These are phyloP conservation scores for Wallacemonas sp. DNA, from an alignment of 208 protist species.

Conservation along the genomic window DNA sequence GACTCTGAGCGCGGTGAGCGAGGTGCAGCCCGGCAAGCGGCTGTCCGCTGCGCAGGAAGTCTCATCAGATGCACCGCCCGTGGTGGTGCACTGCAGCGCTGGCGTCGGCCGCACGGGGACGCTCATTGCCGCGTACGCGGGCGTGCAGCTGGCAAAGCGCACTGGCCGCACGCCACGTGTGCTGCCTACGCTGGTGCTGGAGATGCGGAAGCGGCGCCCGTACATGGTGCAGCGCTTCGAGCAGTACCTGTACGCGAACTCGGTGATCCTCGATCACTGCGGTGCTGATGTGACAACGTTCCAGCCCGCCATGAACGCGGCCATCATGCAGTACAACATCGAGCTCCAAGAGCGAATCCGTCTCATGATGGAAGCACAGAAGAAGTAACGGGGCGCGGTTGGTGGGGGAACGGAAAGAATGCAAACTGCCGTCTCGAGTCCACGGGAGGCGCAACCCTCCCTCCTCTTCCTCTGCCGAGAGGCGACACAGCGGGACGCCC, in stretches of 20 bases:
- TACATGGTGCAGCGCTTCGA: conserved; percentile 86
- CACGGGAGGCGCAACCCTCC: too few species aligned
- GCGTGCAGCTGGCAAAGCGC: conserved; percentile 27
- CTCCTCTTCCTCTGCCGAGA: too few species aligned
- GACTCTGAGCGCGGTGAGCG: neutral
- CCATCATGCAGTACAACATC: conserved; percentile 20
- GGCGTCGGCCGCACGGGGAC: conserved; percentile 85
- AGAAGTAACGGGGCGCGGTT: conserved; percentile 1
- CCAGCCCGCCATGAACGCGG: conserved; percentile 3
- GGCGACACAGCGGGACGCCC: too few species aligned
- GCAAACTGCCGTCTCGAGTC: too few species aligned
- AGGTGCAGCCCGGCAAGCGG: neutral
- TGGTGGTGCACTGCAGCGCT: conserved; percentile 88
- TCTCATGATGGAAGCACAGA: conserved; percentile 21
- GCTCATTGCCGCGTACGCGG: conserved; percentile 75
- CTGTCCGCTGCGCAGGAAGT: neutral
- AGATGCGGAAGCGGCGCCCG: conserved; percentile 60
- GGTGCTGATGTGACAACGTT: neutral
- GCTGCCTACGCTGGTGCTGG: conserved; percentile 35
- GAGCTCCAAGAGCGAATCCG: conserved; percentile 12
- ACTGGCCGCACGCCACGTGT: conserved; percentile 31
- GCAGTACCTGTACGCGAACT: conserved; percentile 86
- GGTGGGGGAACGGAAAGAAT: conserved; percentile 2
- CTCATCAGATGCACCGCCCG: conserved; percentile 7
- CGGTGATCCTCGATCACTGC: conserved; percentile 45